Evolutionary conservation across 2,329 filamentous ascomycete species (phyloP).

Genomic region (Beauveria brongniartii): DNA sequence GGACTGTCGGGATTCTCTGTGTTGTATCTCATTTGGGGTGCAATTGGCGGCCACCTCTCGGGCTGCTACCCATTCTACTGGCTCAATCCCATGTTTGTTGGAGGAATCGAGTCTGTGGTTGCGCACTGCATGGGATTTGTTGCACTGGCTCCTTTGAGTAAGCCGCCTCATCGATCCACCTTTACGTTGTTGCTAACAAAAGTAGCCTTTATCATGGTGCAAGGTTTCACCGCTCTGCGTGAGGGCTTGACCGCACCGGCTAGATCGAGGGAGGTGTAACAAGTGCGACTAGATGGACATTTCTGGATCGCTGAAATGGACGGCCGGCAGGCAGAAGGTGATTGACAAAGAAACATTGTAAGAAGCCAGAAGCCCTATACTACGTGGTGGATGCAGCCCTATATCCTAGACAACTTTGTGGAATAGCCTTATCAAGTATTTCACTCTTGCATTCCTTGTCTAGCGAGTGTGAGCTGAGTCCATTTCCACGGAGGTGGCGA

Average conservation of each 20-base stretch:
- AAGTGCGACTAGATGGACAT: background rate
- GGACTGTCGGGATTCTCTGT: constrained; percentile 32
- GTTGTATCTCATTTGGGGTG: constrained; percentile 43
- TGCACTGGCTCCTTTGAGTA: constrained; percentile 35
- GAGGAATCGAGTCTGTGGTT: constrained; percentile 34
- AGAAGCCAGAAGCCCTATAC: background rate
- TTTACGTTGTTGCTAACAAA: background rate
- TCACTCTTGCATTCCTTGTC: background rate
- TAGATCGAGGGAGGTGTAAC: background rate
- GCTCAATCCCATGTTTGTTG: constrained; percentile 37
- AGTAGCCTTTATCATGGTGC: constrained; percentile 40
- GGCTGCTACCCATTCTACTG: constrained; percentile 42
- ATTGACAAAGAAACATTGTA: background rate
- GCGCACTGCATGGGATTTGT: constrained; percentile 38
- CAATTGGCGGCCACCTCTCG: constrained; percentile 37
- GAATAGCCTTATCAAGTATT: background rate
- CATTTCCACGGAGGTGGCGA: no score
- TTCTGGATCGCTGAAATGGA: background rate
- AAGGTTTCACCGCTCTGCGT: constrained; percentile 41
- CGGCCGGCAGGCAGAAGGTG: background rate
- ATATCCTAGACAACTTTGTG: background rate
- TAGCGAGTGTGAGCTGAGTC: background rate
- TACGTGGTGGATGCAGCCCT: background rate
- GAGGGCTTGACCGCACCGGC: constrained; percentile 27
- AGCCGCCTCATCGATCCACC: constrained; percentile 18